Base-by-base conservation (phyloP, 164 flowering plant genomes). In the Akebia trifoliata region DNA sequence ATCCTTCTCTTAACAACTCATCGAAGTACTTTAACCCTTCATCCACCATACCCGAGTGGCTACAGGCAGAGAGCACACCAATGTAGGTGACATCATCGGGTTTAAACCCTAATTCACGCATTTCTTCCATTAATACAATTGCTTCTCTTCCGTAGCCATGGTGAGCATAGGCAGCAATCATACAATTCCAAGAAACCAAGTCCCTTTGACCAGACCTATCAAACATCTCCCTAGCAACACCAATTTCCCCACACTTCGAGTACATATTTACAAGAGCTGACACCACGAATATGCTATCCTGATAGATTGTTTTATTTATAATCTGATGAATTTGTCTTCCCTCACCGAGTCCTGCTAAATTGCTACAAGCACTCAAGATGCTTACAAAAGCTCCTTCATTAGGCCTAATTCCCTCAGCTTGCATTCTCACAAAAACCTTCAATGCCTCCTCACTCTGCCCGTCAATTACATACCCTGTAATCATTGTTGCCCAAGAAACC, bases 91-190 rank as follows among this genome's bases (percentile, higher is more conserved):
- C 55, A 51, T 51, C 55, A 11, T 51, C 38, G 25, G 55, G 55
- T 32, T 34, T 32, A 38, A 51, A 51, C 11, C 55, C 55, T n/a
- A 32, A 20, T 10, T 31, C 31, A 2, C 38, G 39, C 55, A 51
- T 51, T 51, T 51, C 55, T 9, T 51, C 18, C 38, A 51, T 30
- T 38, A 51, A 32, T 7, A 6, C 10, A 15, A 51, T 51, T 8
- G 55, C 55, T 51, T 51, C 55, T 32, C 9, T 51, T n/a, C 55
- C 55, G 31, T 32, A 17, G 15, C 38, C 55, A 51, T 51, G 55
- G 55, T 51, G 55, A 11, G 38, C 15, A 51, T 51, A 51, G 30
- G 55, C 55, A n/a, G 55, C 55, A 32, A 51, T 51, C 55, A n/a
- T n/a, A n/a, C n/a, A n/a, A n/a, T n/a, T n/a, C n/a, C n/a, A n/a